A percentile compares a stretch with the other conserved stretches of the same genome.
phyloP scores from a whole-genome alignment of 2,329 filamentous ascomycete species.

The Metarhizium anisopliae region DNA sequence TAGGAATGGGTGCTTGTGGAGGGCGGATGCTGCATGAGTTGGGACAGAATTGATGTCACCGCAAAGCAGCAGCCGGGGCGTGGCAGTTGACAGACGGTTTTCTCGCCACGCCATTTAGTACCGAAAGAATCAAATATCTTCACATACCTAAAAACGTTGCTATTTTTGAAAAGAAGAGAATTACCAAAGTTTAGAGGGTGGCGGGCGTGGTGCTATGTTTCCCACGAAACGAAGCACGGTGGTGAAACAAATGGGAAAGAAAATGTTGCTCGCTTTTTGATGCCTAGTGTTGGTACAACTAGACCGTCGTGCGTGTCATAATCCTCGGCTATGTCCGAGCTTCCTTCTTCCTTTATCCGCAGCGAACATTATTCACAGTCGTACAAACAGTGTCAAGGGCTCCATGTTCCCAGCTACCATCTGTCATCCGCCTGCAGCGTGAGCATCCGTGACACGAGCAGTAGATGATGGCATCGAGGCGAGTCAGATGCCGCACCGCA shows the following conservation, averaged over 20 bases:
- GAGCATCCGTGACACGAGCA: background rate
- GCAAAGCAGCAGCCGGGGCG: too few relatives aligned
- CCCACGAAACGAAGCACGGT: too few relatives aligned
- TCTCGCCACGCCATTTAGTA: too few relatives aligned
- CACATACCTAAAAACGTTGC: too few relatives aligned
- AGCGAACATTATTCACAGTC: background rate
- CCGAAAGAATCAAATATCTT: too few relatives aligned
- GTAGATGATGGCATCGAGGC: background rate
- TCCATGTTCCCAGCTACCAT: background rate
- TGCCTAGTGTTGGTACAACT: too few relatives aligned
- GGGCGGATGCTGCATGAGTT: background rate
- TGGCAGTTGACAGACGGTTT: background rate
- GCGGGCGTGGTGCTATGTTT: too few relatives aligned
- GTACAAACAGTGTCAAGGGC: background rate
- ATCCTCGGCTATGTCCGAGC: background rate
- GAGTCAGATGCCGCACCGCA: background rate
- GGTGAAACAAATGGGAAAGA: too few relatives aligned
- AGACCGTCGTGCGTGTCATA: background rate
- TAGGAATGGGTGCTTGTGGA: background rate
- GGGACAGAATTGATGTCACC: background rate
- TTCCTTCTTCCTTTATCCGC: background rate
- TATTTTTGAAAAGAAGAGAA: too few relatives aligned
- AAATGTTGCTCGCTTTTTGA: too few relatives aligned
- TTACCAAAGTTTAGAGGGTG: too few relatives aligned
- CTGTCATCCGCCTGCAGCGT: background rate